These are phyloP conservation scores for Arabis alpina DNA, from an alignment of 345 rosid species.

Conservation along the genomic window DNA sequence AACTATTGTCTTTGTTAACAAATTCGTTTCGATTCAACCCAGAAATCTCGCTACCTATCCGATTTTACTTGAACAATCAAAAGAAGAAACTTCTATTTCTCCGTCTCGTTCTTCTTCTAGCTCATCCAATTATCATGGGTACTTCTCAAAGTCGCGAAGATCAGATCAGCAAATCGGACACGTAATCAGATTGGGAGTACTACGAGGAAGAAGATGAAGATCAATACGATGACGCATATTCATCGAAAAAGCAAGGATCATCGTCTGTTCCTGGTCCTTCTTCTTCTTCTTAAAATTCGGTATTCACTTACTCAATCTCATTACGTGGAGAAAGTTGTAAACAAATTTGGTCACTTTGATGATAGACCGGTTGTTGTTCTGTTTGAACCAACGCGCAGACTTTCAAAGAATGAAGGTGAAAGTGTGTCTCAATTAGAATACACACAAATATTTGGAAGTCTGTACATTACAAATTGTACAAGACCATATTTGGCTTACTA, in stretches of 20 bases:
- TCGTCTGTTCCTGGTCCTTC: conserved; percentile 50
- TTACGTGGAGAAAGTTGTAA: no score
- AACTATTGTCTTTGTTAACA: no score
- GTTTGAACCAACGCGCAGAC: no score
- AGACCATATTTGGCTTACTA: no score
- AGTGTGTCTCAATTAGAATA: no score
- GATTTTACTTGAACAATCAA: background rate
- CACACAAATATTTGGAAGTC: no score
- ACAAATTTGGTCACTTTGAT: no score
- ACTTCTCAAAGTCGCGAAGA: conserved; percentile 75
- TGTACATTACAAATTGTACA: no score
- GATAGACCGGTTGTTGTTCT: no score
- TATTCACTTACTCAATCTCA: no score
- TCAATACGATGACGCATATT: conserved; percentile 48
- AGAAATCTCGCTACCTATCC: background rate
- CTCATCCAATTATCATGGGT: conserved; percentile 51
- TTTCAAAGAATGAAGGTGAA: no score
- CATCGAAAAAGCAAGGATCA: conserved; percentile 31
- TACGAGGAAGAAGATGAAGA: conserved; percentile 47
- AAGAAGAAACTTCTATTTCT: conserved; percentile 7
- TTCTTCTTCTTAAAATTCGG: conserved; percentile 5
- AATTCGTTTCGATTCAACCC: background rate
- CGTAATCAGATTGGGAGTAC: conserved; percentile 47
- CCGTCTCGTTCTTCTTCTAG: background rate
- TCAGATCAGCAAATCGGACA: conserved; percentile 55